phyloP scores from a whole-genome alignment of 768 basidiomycete genomes.

The Boletus insuetus region DNA sequence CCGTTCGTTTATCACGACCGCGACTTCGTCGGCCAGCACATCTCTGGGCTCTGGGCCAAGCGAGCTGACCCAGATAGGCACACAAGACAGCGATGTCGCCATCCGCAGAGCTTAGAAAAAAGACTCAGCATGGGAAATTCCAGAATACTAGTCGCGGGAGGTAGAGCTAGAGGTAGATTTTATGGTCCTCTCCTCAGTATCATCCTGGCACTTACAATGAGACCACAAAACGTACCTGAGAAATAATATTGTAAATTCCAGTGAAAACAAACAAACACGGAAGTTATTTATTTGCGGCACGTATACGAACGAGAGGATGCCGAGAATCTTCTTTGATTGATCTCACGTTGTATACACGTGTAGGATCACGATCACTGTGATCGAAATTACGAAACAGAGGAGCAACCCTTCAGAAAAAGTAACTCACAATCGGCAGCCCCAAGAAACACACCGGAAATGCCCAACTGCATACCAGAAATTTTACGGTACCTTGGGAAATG shows the following conservation, averaged over 20 bases:
- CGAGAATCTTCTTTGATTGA: not conserved
- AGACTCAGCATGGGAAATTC: too few relatives aligned
- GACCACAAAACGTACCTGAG: not conserved
- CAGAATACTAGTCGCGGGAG: too few relatives aligned
- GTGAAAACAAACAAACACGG: not conserved
- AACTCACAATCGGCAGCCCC: slow-evolving; percentile 3
- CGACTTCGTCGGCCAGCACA: too few relatives aligned
- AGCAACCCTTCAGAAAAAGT: not conserved
- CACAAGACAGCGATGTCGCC: too few relatives aligned
- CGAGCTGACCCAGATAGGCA: too few relatives aligned
- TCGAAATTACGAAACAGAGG: not conserved
- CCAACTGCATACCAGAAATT: not conserved
- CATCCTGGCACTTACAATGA: too few relatives aligned
- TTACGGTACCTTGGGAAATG: not conserved
- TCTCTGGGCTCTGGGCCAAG: too few relatives aligned
- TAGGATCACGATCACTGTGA: slow-evolving; percentile 5
- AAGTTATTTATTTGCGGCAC: not conserved
- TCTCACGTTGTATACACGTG: slow-evolving; percentile 4
- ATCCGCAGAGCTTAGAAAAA: too few relatives aligned
- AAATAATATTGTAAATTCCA: not conserved
- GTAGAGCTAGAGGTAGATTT: too few relatives aligned
- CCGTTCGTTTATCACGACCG: too few relatives aligned
- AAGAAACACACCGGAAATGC: not conserved
- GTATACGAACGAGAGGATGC: not conserved
- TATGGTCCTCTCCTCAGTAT: not conserved